Base-by-base conservation (phyloP, 768 basidiomycete genomes). In the Suillus spraguei region DNA sequence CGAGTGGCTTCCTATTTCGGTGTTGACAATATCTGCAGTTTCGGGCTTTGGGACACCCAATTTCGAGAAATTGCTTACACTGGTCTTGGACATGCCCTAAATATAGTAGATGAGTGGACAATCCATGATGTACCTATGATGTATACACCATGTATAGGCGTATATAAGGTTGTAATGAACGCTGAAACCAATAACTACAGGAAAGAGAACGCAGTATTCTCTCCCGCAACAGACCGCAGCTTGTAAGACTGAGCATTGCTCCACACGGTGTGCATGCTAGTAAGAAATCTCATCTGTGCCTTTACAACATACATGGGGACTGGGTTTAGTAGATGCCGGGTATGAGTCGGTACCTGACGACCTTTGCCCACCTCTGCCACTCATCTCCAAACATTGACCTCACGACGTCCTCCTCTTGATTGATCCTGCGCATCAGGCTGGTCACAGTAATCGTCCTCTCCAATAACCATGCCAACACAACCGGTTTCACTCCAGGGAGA, bases 31-130 rank as follows among this genome's bases (percentile, higher is more conserved):
- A 14, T 17, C 17, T 65, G 20, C 65, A 83, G 85, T 87, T 11
- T 87, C 85, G 52, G 85, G 85, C 22, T 69, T 84, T 28, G 85
- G 85, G 1, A 85, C 85, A 6, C 85, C 84, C 3, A 78, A 85
- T 68, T 85, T 87, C 66, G 72, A 73, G 28, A 79, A 79, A 64
- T 66, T 87, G 62, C 76, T 78, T 68, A 68, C 74, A 5, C 55
- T 85, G 63, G 77, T 81, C 5, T 36, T 74, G 62, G 52, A 39
- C 35, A 28, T 62, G 46, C 16, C 4, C 47, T 72, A 20, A 46
- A 24, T 17, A 46, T 13, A 20, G 5, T 41, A 41, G 24, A 41
- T 20, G 28, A 11, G 5, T 39, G 17, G 38, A 58, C 20, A 10
- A 41, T 28, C 38, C 17, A 39, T 56, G 20, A 16, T 16, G 32